Evolutionary conservation across 2,329 filamentous ascomycete species (phyloP).

Genomic region (Ophiostoma pallidulum): DNA sequence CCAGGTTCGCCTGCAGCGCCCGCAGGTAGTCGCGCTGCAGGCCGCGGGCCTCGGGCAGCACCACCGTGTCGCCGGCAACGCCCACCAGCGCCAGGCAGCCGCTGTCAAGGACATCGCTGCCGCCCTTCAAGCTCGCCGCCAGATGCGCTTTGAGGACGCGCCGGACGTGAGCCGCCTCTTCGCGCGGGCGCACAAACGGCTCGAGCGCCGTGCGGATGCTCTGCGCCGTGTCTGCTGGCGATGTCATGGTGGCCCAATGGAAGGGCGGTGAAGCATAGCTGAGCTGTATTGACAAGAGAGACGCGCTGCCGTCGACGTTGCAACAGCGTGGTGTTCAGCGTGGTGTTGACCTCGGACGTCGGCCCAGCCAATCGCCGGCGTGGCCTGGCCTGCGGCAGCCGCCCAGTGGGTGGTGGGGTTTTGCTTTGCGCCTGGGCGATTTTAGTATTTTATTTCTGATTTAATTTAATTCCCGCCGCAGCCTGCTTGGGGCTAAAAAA

Average conservation of each 20-base stretch:
- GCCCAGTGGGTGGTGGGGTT: conserved; percentile 2
- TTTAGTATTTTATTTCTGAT: conserved; percentile 8
- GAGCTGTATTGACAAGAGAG: too few species aligned
- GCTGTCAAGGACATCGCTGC: conserved; percentile 6
- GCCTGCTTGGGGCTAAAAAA: too few species aligned
- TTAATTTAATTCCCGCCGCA: conserved; percentile 5
- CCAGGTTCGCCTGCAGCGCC: conserved; percentile 42
- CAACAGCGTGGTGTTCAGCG: too few species aligned
- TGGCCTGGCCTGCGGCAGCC: conserved; percentile 3
- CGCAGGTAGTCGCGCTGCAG: conserved; percentile 46
- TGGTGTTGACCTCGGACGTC: conserved; percentile 4
- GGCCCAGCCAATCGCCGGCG: conserved; percentile 8
- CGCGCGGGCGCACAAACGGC: conserved; percentile 46
- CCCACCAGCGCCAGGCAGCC: conserved; percentile 37
- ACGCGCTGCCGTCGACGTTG: conserved; percentile 1
- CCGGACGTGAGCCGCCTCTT: conserved; percentile 48
- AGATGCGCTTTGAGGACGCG: conserved; percentile 46
- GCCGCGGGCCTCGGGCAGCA: conserved; percentile 32
- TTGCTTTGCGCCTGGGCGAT: neutral
- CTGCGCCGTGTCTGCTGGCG: conserved; percentile 11
- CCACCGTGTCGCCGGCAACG: conserved; percentile 25
- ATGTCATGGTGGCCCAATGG: conserved; percentile 8
- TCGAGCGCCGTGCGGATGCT: conserved; percentile 28
- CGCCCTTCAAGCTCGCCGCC: conserved; percentile 35
- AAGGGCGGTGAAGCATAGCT: too few species aligned